Conservation (phyloP, 805 yeast species). For the Ogataea pini region DNA sequence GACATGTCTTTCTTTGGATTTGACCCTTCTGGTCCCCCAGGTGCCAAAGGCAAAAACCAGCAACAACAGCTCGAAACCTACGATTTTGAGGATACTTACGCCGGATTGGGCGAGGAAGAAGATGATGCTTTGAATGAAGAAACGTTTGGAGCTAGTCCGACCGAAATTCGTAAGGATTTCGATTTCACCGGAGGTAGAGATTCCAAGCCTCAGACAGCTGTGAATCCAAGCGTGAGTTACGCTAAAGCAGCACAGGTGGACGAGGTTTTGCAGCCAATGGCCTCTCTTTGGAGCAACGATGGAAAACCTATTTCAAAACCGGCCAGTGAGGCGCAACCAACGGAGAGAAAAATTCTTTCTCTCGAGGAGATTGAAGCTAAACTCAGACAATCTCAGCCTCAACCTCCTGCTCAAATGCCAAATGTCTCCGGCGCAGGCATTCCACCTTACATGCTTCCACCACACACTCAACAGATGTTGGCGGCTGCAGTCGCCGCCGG, state of each 20-base stretch:
- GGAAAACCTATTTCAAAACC: slow-evolving; percentile 25
- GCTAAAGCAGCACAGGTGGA: slow-evolving; percentile 46
- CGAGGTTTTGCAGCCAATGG: slow-evolving; percentile 63
- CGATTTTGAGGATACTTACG: slow-evolving; percentile 84
- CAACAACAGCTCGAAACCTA: slow-evolving; percentile 40
- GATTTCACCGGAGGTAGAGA: slow-evolving; percentile 51
- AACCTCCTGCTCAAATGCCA: slow-evolving; percentile 10
- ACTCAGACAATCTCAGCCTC: slow-evolving; percentile 47
- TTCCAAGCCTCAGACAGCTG: slow-evolving; percentile 23
- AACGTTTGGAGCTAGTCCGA: slow-evolving; percentile 65
- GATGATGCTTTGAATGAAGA: slow-evolving; percentile 82
- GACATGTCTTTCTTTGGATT: slow-evolving; percentile 72
- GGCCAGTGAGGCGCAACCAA: slow-evolving; percentile 18
- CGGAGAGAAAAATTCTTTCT: slow-evolving; percentile 55
- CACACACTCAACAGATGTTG: slow-evolving; percentile 34
- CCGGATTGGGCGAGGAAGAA: slow-evolving; percentile 75
- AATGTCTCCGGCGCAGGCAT: slow-evolving; percentile 23
- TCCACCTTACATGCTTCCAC: slow-evolving; percentile 33
- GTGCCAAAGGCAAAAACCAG: slow-evolving; percentile 31
- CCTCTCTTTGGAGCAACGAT: slow-evolving; percentile 62
- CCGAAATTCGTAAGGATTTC: slow-evolving; percentile 55
- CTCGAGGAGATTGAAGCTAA: slow-evolving; percentile 86
- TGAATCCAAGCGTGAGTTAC: slow-evolving; percentile 35
- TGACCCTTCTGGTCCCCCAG: slow-evolving; percentile 46
- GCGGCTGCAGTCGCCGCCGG: slow-evolving; percentile 36